phyloP scores from a whole-genome alignment of 139 green algal species.

The Trebouxia sp. region DNA sequence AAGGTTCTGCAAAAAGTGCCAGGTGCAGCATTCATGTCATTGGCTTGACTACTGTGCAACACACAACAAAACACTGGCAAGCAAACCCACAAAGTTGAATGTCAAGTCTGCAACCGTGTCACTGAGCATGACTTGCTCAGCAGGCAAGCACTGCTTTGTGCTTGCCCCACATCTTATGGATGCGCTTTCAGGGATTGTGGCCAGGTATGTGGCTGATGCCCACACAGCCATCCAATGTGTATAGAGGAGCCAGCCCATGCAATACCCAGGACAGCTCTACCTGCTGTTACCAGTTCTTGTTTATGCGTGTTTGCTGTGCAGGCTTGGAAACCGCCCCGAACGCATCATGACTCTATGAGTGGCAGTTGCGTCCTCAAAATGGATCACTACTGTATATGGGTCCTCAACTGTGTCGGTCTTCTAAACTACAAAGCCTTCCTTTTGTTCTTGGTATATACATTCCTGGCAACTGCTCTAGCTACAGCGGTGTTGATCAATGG shows the following conservation, averaged over 20 bases:
- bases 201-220: not conserved
- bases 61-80: too few species aligned
- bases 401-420: constrained; percentile 92
- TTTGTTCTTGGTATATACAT: constrained; percentile 85
- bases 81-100: too few species aligned
- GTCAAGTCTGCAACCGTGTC: too few species aligned
- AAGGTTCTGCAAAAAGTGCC: constrained; percentile 61
- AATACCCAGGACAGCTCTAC: too few species aligned
- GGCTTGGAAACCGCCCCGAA: constrained; percentile 87
- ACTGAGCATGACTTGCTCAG: too few species aligned
- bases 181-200: too few species aligned
- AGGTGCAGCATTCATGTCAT: constrained; percentile 22
- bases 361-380: constrained; percentile 91
- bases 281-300: too few species aligned
- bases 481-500: constrained; percentile 40
- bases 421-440: constrained; percentile 98
- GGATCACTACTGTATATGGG: constrained; percentile 83
- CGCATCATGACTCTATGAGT: constrained; percentile 91
- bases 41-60: not conserved
- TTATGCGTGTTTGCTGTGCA: constrained; percentile 26
- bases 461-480: constrained; percentile 48
- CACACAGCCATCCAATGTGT: not conserved
- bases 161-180: too few species aligned
- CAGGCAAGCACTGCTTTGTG: too few species aligned
- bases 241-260: too few species aligned